Base-by-base conservation (phyloP, 164 flowering plant species). In the Berberis vulgaris region DNA sequence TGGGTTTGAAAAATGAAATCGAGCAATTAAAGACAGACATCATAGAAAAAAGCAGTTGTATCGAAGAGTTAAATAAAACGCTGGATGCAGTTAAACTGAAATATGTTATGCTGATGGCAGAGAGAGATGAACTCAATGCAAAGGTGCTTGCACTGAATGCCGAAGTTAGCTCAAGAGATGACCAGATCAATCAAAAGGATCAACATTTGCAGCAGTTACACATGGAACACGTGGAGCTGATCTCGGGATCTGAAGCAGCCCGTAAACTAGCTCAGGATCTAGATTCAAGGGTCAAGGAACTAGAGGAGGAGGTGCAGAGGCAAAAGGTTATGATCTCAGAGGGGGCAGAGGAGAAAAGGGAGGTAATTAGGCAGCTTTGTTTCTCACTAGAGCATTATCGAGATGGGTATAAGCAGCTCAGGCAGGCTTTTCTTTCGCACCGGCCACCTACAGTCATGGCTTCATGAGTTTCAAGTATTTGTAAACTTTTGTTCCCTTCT, bases 291-390 rank as follows among this genome's bases (percentile, higher is more conserved):
- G 67, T 75, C 56, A 71, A 60, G 62, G 77, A 75, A 49, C 66
- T 79, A 54, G 74, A 85, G 69, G 73, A 73, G n/a, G 91, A 82
- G 69, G 75, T 83, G 43, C 84, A 80, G 67, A 75, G 49, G 75
- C 91, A 83, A 67, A 79, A 68, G 55, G 63, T 11, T 8, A 50
- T 66, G 54, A 81, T 88, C 13, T 42, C 58, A 4, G 94, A 88
- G 40, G 74, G 75, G 59, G 89, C 84, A 2, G 96, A 92, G 59
- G 83, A 81, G 71, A 92, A 92, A 70, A 64, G 95, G 54, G 98
- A 92, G 69, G 98, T 83, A 1, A 92, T 92, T 61, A 47, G 96
- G 57, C 96, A 89, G 78, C 79, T 92, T 9, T 92, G 96, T 63
- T 81, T 82, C 76, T 80, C 98, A 2, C 59, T 92, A 1, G 91